A percentile compares a stretch with the other conserved stretches of the same genome.
Conservation (phyloP, 257 asterid genomes). For the Handroanthus guayacan region DNA sequence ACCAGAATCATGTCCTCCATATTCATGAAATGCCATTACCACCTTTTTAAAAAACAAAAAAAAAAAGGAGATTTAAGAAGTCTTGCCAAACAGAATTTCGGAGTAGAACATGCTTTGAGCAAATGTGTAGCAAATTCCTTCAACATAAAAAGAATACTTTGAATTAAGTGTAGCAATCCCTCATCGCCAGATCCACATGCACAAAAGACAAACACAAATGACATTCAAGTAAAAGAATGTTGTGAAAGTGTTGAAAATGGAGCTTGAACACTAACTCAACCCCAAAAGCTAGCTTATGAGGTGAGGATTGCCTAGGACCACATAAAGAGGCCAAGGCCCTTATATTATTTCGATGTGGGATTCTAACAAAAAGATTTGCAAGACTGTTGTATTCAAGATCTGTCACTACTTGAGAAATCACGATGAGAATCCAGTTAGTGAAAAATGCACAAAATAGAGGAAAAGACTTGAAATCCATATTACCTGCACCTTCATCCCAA, state of each 20-base stretch:
- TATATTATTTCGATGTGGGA: no score
- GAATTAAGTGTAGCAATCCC: neutral
- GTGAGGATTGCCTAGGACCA: no score
- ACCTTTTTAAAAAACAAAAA: conserved; percentile 43
- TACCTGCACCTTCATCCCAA: conserved; percentile 77
- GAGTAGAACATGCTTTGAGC: conserved; percentile 13
- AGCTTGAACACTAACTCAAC: no score
- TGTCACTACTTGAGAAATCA: conserved; percentile 4
- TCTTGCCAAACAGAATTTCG: conserved; percentile 23
- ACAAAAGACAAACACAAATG: conserved; percentile 6
- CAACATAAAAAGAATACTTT: neutral
- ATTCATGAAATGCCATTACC: conserved; percentile 77
- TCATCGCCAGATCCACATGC: conserved; percentile 10
- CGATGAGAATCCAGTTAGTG: neutral
- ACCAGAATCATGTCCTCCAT: conserved; percentile 68
- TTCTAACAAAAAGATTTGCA: neutral
- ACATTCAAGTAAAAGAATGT: conserved; percentile 7
- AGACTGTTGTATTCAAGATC: conserved; percentile 15
- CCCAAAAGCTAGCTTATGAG: no score
- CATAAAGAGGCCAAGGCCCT: no score
- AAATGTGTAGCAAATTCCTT: conserved; percentile 1
- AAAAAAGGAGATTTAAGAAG: conserved; percentile 26
- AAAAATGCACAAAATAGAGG: conserved; percentile 2
- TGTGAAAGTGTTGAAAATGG: neutral
- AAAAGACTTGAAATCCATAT: conserved; percentile 27